Base-by-base conservation (phyloP, 192 early-diverging fungal species). In the Entomortierella lignicola region DNA sequence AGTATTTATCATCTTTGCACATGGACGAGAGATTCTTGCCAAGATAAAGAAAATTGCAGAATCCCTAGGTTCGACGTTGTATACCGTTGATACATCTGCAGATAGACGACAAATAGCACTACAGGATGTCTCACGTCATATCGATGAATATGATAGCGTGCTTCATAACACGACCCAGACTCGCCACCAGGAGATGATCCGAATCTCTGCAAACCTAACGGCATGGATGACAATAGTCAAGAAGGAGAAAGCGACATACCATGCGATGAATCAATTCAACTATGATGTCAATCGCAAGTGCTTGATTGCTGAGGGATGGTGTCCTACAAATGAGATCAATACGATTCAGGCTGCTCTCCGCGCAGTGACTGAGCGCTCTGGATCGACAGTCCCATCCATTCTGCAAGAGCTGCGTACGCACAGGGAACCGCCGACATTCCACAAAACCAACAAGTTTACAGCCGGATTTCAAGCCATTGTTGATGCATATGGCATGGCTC, bases 261-360 rank as follows among this genome's bases (percentile, higher is more conserved):
- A 98, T 79, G 90, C 92, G 30, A 93, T 99, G 91, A 99, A 99
- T 69, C 80, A 92, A 71, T 96, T 98, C 86, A 95, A 93, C 83
- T 93, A 97, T 80, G 98, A 99, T 73, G 81, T 80, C 32, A 94
- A 91, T 83, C 89, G 95, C 75, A 97, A 96, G 82, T 93, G 94
- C 58, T 83, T 98, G 70, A 97, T 98, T 84, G 96, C 96, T 23
- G 98, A 99, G 82, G 98, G 97, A 17, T 99, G 98, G 98, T 96
- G 95, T 77, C 95, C 98, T 18, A 92, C 92, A 34, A 89, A 89
- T 68, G 91, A 93, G 74, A 89, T 98, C 63, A 84, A 86, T 21
- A 87, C 89, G 0, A 86, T 98, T 60, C 92, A 96, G 68, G 86
- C 92, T n/a, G 89, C 97, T 8, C 85, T 99, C 15, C 89, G 94